Base-by-base conservation (phyloP, 139 green algal species). In the Haematococcus lacustris region DNA sequence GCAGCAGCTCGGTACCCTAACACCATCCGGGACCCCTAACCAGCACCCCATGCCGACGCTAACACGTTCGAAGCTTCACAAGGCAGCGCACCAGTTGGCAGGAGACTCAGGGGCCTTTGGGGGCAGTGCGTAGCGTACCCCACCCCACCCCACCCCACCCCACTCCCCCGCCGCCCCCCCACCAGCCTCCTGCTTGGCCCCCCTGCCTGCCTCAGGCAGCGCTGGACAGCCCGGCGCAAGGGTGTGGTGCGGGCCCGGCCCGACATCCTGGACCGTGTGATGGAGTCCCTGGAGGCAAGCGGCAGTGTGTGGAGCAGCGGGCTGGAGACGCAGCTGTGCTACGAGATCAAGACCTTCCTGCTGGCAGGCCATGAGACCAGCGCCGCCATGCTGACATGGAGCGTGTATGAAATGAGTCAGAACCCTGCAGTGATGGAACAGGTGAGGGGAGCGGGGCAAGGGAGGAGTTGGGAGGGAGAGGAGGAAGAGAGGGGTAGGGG, bases 301-400 rank as follows among this genome's bases (percentile, higher is more conserved):
- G 90, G 88, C 34, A 79, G 84, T 39, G 67, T 68, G 50, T 95
- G 88, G 88, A 83, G 64, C 38, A 3, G 76, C 1, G 83, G 71
- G 7, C 78, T 91, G 33, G 89, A 96, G 77, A 25, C 74, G 40
- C 93, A 98, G 88, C 84, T 97, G 76, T 97, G 91, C 80, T 97
- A 91, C 76, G 93, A 98, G 86, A 80, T 97, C 38, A 98, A 97
- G 84, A 98, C 93, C 2, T 97, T 98, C 70, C 75, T 98, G 76
- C 81, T 98, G 71, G 93, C 93, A 23, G 93, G 93, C 1, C 93
- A 98, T 76, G 93, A 98, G 78, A 98, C 93, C 13, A 91, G 78
- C 74, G 89, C 93, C 3, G 90, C 92, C 53, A 97, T 97, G 93
- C 87, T 98, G 30, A 94, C 88, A 37, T 97, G 90, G 90, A 85